These are phyloP conservation scores for Aspergillus sp. DNA, from an alignment of 2,329 filamentous ascomycete genomes.

Conservation along the genomic window DNA sequence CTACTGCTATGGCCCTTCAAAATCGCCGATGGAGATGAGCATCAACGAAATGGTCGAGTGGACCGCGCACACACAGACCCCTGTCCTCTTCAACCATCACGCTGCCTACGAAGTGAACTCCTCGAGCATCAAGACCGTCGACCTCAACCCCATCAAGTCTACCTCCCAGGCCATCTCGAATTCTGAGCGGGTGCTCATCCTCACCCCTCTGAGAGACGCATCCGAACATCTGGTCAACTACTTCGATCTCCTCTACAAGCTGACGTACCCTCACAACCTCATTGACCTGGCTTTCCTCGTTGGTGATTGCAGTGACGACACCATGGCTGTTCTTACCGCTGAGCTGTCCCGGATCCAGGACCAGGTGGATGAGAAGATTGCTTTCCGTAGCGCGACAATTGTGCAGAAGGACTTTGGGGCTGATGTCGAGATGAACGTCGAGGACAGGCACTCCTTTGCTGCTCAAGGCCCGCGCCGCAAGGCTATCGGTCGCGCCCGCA, in stretches of 20 bases:
- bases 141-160: slow-evolving; percentile 83
- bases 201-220: slow-evolving; percentile 91
- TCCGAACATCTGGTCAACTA: slow-evolving; percentile 79
- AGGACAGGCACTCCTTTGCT: slow-evolving; percentile 80
- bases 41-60: slow-evolving; percentile 87
- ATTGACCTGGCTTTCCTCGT: slow-evolving; percentile 96
- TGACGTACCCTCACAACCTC: slow-evolving; percentile 91
- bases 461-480: slow-evolving; percentile 89
- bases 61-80: slow-evolving; percentile 85
- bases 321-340: slow-evolving; percentile 77
- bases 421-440: slow-evolving; percentile 72
- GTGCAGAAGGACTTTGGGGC: slow-evolving; percentile 90
- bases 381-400: slow-evolving; percentile 82
- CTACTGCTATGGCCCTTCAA: slow-evolving; percentile 94
- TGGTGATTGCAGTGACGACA: slow-evolving; percentile 88
- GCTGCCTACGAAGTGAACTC: slow-evolving; percentile 82
- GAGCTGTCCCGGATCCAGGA: slow-evolving; percentile 89
- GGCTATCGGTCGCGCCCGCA: slow-evolving; percentile 84
- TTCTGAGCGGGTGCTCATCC: slow-evolving; percentile 83
- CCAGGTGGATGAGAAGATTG: slow-evolving; percentile 69
- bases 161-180: slow-evolving; percentile 76
- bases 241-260: slow-evolving; percentile 85
- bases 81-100: slow-evolving; percentile 95
- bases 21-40: slow-evolving; percentile 94
- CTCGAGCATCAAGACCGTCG: slow-evolving; percentile 72